A percentile compares a stretch with the other conserved stretches of the same genome.
phyloP scores from a whole-genome alignment of 2,329 filamentous ascomycete genomes.

The Colletotrichum sojae region DNA sequence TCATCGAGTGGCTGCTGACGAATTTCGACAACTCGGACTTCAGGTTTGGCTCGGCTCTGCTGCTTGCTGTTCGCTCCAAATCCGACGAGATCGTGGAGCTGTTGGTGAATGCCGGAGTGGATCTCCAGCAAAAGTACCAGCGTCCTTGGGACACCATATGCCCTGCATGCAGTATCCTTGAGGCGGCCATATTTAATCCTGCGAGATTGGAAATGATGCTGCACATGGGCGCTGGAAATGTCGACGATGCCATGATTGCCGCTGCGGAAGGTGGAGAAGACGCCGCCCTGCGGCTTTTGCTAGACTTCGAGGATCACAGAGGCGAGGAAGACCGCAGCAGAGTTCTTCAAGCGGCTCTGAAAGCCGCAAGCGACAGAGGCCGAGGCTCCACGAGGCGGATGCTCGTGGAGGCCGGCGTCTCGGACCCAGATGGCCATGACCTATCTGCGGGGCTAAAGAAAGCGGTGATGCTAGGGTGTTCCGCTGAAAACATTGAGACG shows the following conservation, averaged over 20 bases:
- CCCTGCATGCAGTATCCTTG: not conserved
- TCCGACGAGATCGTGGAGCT: not conserved
- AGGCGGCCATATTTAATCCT: not conserved
- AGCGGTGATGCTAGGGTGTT: not conserved
- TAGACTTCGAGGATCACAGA: not conserved
- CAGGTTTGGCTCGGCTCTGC: not conserved
- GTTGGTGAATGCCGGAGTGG: not conserved
- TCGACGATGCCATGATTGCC: not conserved
- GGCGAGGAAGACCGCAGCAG: not conserved
- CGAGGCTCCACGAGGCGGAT: not conserved
- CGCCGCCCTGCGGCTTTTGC: not conserved
- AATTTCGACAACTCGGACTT: not conserved
- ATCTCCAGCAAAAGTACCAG: not conserved
- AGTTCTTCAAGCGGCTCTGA: not conserved
- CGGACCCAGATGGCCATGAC: not conserved
- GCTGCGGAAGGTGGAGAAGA: not conserved
- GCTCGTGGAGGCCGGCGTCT: not conserved
- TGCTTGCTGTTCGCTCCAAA: rapidly evolving
- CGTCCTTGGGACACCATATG: not conserved
- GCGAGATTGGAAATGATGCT: not conserved
- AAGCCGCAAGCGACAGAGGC: not conserved
- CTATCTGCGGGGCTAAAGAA: not conserved
- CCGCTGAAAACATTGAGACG: not conserved
- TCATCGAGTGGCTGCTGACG: constrained; percentile 7
- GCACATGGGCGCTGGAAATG: not conserved